Evolutionary conservation across 2,329 filamentous ascomycete genomes (phyloP).

Genomic region (Arthrobotrys conoides): DNA sequence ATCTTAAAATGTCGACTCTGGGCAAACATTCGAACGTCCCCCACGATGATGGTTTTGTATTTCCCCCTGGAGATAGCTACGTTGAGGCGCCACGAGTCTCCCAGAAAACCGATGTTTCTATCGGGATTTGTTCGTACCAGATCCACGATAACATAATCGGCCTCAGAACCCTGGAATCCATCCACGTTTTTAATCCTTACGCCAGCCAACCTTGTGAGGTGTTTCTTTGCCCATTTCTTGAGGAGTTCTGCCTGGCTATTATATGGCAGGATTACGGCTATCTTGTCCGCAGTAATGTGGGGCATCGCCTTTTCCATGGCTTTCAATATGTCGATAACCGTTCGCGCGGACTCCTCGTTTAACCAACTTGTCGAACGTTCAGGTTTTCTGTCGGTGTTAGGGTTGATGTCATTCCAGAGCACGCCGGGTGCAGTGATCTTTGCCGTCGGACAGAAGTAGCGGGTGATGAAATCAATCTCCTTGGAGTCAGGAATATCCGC

Average conservation of each 20-base stretch:
- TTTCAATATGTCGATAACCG: too few relatives aligned
- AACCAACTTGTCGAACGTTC: too few relatives aligned
- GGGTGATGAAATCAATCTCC: too few relatives aligned
- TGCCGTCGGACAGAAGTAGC: too few relatives aligned
- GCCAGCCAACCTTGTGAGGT: neutral
- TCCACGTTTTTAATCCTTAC: neutral
- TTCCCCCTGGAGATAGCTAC: slow-evolving; percentile 7
- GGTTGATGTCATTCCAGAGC: too few relatives aligned
- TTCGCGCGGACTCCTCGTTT: too few relatives aligned
- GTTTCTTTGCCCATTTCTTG: neutral
- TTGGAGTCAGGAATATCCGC: too few relatives aligned
- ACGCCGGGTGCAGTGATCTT: too few relatives aligned
- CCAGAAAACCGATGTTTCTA: slow-evolving; percentile 5
- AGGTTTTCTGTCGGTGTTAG: too few relatives aligned
- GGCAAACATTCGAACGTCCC: neutral
- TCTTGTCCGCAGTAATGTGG: too few relatives aligned
- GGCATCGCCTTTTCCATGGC: too few relatives aligned
- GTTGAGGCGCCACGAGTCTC: neutral
- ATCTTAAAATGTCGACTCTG: too few relatives aligned
- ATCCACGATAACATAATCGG: slow-evolving; percentile 12
- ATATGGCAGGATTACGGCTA: slow-evolving; percentile 8
- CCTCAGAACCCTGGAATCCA: slow-evolving; percentile 6
- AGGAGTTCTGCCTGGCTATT: neutral
- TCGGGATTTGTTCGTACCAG: slow-evolving; percentile 15
- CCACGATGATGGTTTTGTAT: slow-evolving; percentile 6